phyloP scores from a whole-genome alignment of 177 flowering plant genomes.

The Vitis hybrid region DNA sequence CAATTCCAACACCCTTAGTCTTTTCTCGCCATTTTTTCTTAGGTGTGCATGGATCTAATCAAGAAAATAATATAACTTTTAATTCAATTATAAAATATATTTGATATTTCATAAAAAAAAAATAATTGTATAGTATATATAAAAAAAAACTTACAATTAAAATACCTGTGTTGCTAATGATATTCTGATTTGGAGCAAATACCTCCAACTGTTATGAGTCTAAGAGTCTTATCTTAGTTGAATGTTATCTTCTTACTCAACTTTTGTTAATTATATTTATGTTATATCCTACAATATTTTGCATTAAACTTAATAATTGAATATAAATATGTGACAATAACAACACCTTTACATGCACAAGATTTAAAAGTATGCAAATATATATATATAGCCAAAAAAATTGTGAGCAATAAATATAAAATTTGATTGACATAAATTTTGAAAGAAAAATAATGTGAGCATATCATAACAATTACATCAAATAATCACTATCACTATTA shows the following conservation, averaged over 20 bases:
- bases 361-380: background rate
- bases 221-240: no score
- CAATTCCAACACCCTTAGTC: background rate
- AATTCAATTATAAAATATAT: background rate
- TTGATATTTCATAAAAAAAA: no score
- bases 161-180: background rate
- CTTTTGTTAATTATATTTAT: background rate
- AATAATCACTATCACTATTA: background rate
- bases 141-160: no score
- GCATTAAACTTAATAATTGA: background rate
- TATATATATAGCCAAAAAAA: no score
- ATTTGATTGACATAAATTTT: no score
- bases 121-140: no score
- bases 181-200: no score
- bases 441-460: background rate
- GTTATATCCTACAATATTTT: background rate
- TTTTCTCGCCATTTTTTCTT: background rate
- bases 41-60: background rate
- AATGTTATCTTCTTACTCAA: no score
- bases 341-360: background rate
- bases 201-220: no score
- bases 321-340: no score
- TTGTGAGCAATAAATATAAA: no score
- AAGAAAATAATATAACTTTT: no score
- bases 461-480: background rate